Evolutionary conservation across 2,329 filamentous ascomycete species (phyloP).

Genomic region (Hypoxylon sp.): DNA sequence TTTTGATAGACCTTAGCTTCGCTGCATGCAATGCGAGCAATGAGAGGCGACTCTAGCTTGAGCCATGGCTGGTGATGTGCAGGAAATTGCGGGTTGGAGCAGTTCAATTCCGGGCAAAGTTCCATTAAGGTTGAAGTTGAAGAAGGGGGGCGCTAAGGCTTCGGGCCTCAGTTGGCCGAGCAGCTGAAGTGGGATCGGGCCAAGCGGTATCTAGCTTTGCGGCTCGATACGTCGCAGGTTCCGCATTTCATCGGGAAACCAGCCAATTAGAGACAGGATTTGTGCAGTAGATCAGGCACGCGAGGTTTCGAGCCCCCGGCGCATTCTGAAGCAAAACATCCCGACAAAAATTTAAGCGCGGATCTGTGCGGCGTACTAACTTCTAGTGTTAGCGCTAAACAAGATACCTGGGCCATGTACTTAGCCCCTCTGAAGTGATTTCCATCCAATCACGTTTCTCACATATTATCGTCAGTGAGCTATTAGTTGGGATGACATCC

Average conservation of each 20-base stretch:
- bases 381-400: slow-evolving; percentile 17
- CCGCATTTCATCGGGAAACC: slow-evolving; percentile 18
- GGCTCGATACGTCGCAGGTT: slow-evolving; percentile 55
- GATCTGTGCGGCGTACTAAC: slow-evolving; percentile 42
- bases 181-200: slow-evolving; percentile 30
- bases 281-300: slow-evolving; percentile 51
- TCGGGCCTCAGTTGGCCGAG: slow-evolving; percentile 37
- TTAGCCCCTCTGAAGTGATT: slow-evolving; percentile 2
- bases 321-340: slow-evolving; percentile 56
- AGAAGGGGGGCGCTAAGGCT: slow-evolving; percentile 36
- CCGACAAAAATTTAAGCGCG: slow-evolving; percentile 39
- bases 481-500: slow-evolving; percentile 34
- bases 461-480: slow-evolving; percentile 6
- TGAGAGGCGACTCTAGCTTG: slow-evolving; percentile 1
- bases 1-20: slow-evolving; percentile 19
- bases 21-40: slow-evolving; percentile 5
- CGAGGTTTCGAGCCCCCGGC: slow-evolving; percentile 56
- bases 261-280: slow-evolving; percentile 45
- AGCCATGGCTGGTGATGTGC: slow-evolving; percentile 7
- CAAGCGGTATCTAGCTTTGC: slow-evolving; percentile 46
- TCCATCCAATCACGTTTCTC: slow-evolving; percentile 27
- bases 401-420: slow-evolving; percentile 27
- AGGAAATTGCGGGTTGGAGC: slow-evolving; percentile 6
- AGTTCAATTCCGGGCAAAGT: slow-evolving; percentile 12
- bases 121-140: slow-evolving; percentile 33